A percentile compares a stretch with the other conserved stretches of the same genome.
Conservation (phyloP, 768 basidiomycete genomes). For the Pilatotrama ljubarskyi region DNA sequence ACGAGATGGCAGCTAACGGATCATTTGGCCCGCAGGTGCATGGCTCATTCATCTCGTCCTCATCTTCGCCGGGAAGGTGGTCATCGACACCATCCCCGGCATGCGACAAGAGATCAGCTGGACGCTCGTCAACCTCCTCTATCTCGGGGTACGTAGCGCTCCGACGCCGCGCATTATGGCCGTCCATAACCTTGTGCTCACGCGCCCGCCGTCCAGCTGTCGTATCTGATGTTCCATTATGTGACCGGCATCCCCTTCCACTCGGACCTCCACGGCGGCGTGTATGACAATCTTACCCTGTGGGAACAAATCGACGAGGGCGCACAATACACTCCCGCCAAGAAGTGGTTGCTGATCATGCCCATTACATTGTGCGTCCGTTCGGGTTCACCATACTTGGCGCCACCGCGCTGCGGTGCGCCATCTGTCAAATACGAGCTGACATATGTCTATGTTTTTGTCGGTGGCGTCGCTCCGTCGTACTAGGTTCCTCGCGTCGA, state of each 20-base stretch:
- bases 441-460: constrained; percentile 15
- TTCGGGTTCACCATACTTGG: neutral
- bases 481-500: constrained; percentile 88
- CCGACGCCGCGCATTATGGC: neutral
- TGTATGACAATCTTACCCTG: constrained; percentile 94
- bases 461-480: neutral
- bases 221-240: constrained; percentile 98
- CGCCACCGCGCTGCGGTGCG: neutral
- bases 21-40: constrained; percentile 59
- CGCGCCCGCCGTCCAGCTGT: constrained; percentile 53
- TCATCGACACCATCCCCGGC: constrained; percentile 91
- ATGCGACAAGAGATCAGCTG: constrained; percentile 94
- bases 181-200: neutral
- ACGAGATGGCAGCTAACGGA: neutral
- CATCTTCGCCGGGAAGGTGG: constrained; percentile 85
- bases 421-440: neutral
- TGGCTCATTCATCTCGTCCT: constrained; percentile 98
- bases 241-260: constrained; percentile 97
- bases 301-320: constrained; percentile 99
- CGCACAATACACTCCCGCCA: constrained; percentile 97
- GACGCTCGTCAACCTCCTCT: constrained; percentile 90
- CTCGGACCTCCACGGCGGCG: constrained; percentile 82
- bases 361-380: constrained; percentile 82
- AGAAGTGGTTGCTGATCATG: constrained; percentile 92
- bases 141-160: constrained; percentile 76